Evolutionary conservation across 2,329 filamentous ascomycete species (phyloP).

Genomic region (Monilinia vaccinii-corymbosi): DNA sequence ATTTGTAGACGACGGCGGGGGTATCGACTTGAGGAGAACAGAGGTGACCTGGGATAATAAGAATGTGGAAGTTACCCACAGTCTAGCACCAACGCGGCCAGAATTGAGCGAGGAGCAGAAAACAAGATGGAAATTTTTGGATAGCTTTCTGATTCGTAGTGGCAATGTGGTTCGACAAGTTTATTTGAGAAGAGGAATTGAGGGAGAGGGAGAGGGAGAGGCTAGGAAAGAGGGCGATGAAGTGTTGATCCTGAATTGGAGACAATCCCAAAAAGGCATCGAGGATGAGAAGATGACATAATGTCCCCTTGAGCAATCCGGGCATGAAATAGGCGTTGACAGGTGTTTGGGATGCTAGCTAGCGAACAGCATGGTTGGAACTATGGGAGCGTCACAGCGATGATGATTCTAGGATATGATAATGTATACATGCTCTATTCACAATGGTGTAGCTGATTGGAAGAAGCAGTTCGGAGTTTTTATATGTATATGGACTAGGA

Average conservation of each 20-base stretch:
- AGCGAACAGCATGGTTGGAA: background rate
- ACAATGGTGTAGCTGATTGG: background rate
- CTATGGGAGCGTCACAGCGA: background rate
- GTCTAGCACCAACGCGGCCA: conserved; percentile 42
- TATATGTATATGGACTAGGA: too few species aligned
- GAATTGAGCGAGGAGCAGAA: conserved; percentile 43
- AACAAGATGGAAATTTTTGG: conserved; percentile 50
- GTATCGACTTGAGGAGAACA: conserved; percentile 28
- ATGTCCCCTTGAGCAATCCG: background rate
- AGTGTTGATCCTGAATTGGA: conserved; percentile 25
- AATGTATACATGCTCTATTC: background rate
- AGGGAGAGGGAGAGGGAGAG: conserved; percentile 12
- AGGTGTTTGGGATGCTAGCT: background rate
- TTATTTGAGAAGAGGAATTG: conserved; percentile 17
- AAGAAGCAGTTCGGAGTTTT: background rate
- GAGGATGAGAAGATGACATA: background rate
- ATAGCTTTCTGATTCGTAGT: conserved; percentile 31
- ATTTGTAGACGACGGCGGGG: background rate
- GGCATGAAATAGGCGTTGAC: background rate
- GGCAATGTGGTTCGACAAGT: conserved; percentile 20
- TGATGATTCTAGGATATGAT: conserved; percentile 1
- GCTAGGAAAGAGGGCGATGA: conserved; percentile 15
- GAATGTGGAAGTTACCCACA: conserved; percentile 38
- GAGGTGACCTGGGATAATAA: conserved; percentile 34
- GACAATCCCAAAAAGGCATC: background rate